A percentile compares a stretch with the other conserved stretches of the same genome.
Evolutionary conservation across 495 filamentous ascomycete species (phyloP).

Genomic region (Peziza echinospora): DNA sequence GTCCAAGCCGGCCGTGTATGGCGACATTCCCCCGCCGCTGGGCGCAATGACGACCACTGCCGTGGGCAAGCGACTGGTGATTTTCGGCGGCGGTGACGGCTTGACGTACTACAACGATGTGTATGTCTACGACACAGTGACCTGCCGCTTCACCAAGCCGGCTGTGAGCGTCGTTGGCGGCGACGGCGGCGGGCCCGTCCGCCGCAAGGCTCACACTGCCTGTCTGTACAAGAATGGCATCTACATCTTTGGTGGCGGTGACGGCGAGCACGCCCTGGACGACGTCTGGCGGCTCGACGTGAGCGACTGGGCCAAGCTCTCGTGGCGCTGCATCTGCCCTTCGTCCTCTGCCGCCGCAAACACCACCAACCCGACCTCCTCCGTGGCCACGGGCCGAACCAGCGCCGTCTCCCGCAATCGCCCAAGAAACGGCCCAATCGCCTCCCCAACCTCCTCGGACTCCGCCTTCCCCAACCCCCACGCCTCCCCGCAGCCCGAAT

Average conservation of each 20-base stretch:
- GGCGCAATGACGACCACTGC: constrained; percentile 46
- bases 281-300: constrained; percentile 48
- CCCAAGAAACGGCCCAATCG: not conserved
- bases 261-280: constrained; percentile 41
- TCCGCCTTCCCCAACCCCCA: too few relatives aligned
- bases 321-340: constrained; percentile 36
- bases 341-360: constrained; percentile 4
- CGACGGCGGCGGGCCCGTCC: constrained; percentile 28
- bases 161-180: too few relatives aligned
- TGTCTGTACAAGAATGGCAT: constrained; percentile 45
- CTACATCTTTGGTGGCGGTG: constrained; percentile 44
- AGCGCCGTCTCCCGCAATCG: constrained; percentile 8
- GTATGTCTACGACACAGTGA: constrained; percentile 44
- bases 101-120: constrained; percentile 48
- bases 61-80: constrained; percentile 41
- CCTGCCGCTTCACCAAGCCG: constrained; percentile 36
- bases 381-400: constrained; percentile 1
- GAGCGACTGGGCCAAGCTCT: constrained; percentile 32
- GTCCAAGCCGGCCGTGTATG: constrained; percentile 35
- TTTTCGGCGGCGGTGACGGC: constrained; percentile 45
- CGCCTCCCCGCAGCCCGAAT: too few relatives aligned
- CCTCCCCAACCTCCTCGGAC: not conserved
- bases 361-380: constrained; percentile 16
- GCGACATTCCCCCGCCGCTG: constrained; percentile 37
- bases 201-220: constrained; percentile 39